Evolutionary conservation across 768 basidiomycete species (phyloP).

Genomic region (Cystofilobasidium bisporidii): DNA sequence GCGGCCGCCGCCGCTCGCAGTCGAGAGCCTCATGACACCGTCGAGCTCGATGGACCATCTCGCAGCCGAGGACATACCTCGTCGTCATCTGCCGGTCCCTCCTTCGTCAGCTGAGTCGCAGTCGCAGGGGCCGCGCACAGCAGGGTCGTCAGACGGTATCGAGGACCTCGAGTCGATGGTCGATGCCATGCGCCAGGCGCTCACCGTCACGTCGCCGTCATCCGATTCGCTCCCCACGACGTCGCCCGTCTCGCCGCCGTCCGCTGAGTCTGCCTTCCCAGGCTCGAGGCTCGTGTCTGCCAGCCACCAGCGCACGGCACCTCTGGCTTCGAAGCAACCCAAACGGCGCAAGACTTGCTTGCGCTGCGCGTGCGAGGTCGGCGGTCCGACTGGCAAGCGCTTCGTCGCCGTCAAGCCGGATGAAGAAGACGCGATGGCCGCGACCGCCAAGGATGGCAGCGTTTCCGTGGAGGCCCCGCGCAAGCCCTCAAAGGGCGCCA

Average conservation of each 20-base stretch:
- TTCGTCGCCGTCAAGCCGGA: slow-evolving; percentile 43
- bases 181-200: background rate
- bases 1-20: background rate
- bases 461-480: too few relatives aligned
- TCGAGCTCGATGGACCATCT: slow-evolving; percentile 10
- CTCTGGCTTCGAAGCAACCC: background rate
- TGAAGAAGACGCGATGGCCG: slow-evolving; percentile 35
- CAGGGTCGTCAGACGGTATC: background rate
- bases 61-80: slow-evolving; percentile 7
- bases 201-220: background rate
- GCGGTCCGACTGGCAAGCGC: slow-evolving; percentile 61
- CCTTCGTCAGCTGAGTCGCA: background rate
- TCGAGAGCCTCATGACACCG: slow-evolving; percentile 13
- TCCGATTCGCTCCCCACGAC: background rate
- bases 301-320: background rate
- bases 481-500: too few relatives aligned
- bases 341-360: slow-evolving; percentile 46
- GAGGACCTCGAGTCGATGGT: slow-evolving; percentile 17
- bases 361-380: slow-evolving; percentile 66
- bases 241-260: background rate
- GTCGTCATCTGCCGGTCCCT: background rate
- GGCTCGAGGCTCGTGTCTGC: too few relatives aligned
- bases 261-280: background rate
- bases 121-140: background rate
- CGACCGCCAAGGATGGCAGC: too few relatives aligned